Evolutionary conservation across 805 yeast species (phyloP).

Genomic region (Kuraishia cidri): DNA sequence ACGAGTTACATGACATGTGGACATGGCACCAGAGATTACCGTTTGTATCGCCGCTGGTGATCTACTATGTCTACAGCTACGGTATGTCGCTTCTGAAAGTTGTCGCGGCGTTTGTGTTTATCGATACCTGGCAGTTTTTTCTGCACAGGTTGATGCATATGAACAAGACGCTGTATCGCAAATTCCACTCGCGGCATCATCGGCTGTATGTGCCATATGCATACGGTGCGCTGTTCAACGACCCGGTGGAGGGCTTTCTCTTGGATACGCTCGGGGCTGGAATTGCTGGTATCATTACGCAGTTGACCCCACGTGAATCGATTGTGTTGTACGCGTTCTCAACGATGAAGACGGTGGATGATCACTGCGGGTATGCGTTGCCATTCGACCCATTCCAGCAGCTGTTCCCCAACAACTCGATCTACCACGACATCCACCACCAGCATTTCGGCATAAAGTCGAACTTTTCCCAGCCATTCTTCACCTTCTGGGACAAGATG

Average conservation of each 20-base stretch:
- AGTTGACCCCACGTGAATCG: slow-evolving; percentile 70
- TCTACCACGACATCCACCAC: slow-evolving; percentile 96
- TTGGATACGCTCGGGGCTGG: slow-evolving; percentile 93
- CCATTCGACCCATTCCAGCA: slow-evolving; percentile 90
- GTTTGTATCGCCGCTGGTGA: slow-evolving; percentile 34
- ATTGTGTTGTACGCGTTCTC: slow-evolving; percentile 73
- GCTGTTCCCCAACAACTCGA: slow-evolving; percentile 89
- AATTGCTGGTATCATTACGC: slow-evolving; percentile 54
- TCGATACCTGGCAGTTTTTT: slow-evolving; percentile 95
- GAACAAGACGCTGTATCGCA: slow-evolving; percentile 64
- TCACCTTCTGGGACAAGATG: slow-evolving; percentile 82
- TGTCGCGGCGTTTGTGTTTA: slow-evolving; percentile 53
- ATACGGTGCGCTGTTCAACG: slow-evolving; percentile 91
- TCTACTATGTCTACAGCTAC: slow-evolving; percentile 50
- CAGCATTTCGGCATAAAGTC: slow-evolving; percentile 92
- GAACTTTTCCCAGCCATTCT: slow-evolving; percentile 94
- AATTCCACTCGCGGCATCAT: slow-evolving; percentile 93
- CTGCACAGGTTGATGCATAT: slow-evolving; percentile 85
- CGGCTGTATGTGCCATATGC: slow-evolving; percentile 93
- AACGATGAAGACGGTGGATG: slow-evolving; percentile 94
- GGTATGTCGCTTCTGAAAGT: slow-evolving; percentile 56
- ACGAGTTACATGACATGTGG: slow-evolving; percentile 40
- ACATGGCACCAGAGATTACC: slow-evolving; percentile 23
- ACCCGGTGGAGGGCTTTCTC: slow-evolving; percentile 88
- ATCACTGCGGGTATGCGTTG: slow-evolving; percentile 95